These are phyloP conservation scores for Davidsoniella virescens DNA, from an alignment of 2,329 filamentous ascomycete species.

Conservation along the genomic window DNA sequence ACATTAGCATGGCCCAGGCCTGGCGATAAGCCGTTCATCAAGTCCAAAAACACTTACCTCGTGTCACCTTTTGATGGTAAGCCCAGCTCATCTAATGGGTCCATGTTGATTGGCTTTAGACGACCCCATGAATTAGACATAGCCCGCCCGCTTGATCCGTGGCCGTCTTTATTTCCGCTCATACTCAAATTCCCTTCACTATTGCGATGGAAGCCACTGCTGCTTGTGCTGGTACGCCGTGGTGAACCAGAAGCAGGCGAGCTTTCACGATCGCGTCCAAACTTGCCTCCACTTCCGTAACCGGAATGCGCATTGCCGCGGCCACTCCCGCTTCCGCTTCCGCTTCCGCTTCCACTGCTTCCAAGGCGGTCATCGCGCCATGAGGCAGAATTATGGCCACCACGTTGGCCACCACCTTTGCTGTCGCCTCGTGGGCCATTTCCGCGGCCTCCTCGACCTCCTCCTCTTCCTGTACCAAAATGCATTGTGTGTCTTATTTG, in stretches of 20 bases:
- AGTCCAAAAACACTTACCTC: constrained; percentile 34
- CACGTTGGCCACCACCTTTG: not conserved
- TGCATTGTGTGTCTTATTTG: not conserved
- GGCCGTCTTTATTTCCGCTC: not conserved
- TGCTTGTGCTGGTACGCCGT: not conserved
- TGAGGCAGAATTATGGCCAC: not conserved
- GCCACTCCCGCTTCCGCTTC: not conserved
- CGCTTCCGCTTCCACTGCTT: constrained; percentile 4
- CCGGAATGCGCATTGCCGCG: not conserved
- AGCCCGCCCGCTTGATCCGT: constrained; percentile 11
- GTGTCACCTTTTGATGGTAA: constrained; percentile 83
- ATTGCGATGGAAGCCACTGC: not conserved
- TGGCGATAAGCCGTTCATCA: not conserved
- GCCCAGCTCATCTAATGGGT: constrained; percentile 67
- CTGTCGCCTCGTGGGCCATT: not conserved
- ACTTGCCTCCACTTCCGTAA: not conserved
- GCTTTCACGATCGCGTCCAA: constrained; percentile 7
- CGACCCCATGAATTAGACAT: constrained; percentile 47
- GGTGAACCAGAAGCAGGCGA: constrained; percentile 1
- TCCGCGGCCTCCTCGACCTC: not conserved
- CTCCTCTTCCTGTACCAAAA: not conserved
- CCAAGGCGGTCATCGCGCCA: constrained; percentile 2
- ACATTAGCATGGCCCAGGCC: not conserved
- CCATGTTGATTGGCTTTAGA: constrained; percentile 56
- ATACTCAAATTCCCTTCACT: not conserved